Evolutionary conservation across 495 filamentous ascomycete species (phyloP).

Genomic region (Usnea hakonensis): DNA sequence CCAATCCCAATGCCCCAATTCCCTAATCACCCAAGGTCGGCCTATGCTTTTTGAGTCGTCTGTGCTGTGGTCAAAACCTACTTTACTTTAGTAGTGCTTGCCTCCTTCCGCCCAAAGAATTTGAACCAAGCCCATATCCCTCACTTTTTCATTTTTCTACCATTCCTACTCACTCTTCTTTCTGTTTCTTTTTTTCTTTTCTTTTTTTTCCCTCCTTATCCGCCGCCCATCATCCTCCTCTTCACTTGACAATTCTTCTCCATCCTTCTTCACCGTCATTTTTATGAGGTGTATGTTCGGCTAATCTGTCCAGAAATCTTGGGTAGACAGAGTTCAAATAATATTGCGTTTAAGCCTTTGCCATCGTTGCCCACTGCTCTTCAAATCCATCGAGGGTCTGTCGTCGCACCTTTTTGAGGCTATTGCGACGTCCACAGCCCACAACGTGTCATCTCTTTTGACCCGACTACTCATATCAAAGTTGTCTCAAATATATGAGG

Average conservation of each 20-base stretch:
- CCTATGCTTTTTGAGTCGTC: slow-evolving; percentile 16
- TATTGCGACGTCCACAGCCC: slow-evolving; percentile 14
- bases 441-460: slow-evolving; percentile 2
- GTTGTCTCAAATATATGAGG: not conserved
- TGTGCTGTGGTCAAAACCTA: slow-evolving; percentile 21
- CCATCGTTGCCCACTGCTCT: not conserved
- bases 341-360: not conserved
- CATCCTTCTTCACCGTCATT: slow-evolving; percentile 1
- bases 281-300: slow-evolving; percentile 15
- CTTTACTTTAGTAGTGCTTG: slow-evolving; percentile 24
- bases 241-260: not conserved
- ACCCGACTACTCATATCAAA: not conserved
- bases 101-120: slow-evolving; percentile 24
- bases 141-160: slow-evolving; percentile 6
- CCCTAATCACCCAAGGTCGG: too few species aligned
- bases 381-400: not conserved
- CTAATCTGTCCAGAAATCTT: slow-evolving; percentile 10
- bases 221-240: slow-evolving; percentile 11
- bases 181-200: slow-evolving; percentile 2
- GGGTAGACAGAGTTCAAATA: slow-evolving; percentile 8
- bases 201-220: slow-evolving; percentile 10
- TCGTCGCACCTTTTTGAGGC: slow-evolving; percentile 14
- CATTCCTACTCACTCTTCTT: slow-evolving; percentile 1
- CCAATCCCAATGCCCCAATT: too few species aligned
- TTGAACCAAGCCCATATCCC: slow-evolving; percentile 12